A percentile compares a stretch with the other conserved stretches of the same genome.
Conservation (phyloP, 2,329 filamentous ascomycete species). For the Talaromyces sp. region DNA sequence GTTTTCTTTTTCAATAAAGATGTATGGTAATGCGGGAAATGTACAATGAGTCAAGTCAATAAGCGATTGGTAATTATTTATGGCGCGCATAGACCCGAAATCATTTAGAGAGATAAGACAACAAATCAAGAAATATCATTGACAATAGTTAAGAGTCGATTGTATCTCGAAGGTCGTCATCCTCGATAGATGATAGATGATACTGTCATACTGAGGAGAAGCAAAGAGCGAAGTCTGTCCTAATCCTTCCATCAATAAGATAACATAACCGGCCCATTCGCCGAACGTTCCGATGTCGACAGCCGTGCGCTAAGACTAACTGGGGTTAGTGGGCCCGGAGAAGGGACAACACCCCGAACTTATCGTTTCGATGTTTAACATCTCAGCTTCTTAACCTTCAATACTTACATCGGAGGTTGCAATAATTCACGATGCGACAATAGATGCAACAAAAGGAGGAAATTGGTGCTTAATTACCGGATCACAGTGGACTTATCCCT, state of each 20-base stretch:
- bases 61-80: background rate
- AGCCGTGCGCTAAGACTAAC: background rate
- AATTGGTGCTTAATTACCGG: too few relatives aligned
- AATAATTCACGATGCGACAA: background rate
- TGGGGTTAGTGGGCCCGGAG: background rate
- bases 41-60: background rate
- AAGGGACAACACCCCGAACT: background rate
- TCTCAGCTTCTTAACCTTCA: too few relatives aligned
- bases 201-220: background rate
- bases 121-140: background rate
- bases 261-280: background rate
- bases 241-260: background rate
- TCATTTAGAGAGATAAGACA: background rate
- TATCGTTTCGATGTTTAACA: background rate
- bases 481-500: too few relatives aligned
- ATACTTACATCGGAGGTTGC: background rate
- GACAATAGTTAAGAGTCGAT: background rate
- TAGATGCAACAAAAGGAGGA: too few relatives aligned
- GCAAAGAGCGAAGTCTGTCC: background rate
- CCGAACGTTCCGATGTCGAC: slow-evolving; percentile 7
- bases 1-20: background rate
- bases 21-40: background rate
- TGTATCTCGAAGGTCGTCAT: background rate
- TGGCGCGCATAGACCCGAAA: background rate
- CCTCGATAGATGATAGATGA: background rate